These are phyloP conservation scores for Diaporthe citrichinensis DNA, from an alignment of 2,329 filamentous ascomycete genomes.

Conservation along the genomic window DNA sequence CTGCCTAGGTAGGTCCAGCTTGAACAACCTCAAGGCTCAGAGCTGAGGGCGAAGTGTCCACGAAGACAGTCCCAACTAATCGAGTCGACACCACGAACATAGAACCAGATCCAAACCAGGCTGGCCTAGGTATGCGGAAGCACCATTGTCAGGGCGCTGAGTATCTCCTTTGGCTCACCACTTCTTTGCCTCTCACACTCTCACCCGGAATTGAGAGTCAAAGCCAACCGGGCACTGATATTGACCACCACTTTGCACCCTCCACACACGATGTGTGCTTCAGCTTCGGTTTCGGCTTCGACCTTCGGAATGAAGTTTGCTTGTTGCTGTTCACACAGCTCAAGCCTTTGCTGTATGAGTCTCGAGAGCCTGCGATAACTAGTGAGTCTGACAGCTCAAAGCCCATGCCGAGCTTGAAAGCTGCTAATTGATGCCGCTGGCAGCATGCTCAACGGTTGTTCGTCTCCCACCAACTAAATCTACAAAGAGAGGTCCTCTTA, in stretches of 20 bases:
- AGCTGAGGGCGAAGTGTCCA: not conserved
- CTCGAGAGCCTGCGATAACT: not conserved
- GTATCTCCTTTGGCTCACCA: not conserved
- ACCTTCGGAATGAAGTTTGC: not conserved
- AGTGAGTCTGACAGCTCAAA: not conserved
- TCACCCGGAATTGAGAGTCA: not conserved
- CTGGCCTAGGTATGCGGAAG: not conserved
- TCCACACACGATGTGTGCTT: not conserved
- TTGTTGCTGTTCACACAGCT: not conserved
- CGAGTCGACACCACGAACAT: not conserved
- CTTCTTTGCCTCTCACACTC: not conserved
- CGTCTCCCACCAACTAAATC: not conserved
- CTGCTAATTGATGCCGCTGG: not conserved
- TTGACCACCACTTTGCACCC: not conserved
- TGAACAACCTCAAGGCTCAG: not conserved
- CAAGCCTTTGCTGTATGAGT: not conserved
- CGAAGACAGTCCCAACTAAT: not conserved
- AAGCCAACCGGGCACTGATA: not conserved
- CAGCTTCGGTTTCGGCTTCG: not conserved
- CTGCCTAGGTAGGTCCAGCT: not conserved
- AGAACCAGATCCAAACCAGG: not conserved
- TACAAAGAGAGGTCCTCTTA: conserved; percentile 50
- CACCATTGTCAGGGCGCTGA: not conserved
- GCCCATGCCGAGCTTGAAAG: not conserved
- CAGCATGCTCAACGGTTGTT: fast-evolving